Percentiles rank a stretch among this genome's conserved stretches.
Evolutionary conservation across 2,329 filamentous ascomycete genomes (phyloP).

Genomic region (Trichoderma oligosporum): DNA sequence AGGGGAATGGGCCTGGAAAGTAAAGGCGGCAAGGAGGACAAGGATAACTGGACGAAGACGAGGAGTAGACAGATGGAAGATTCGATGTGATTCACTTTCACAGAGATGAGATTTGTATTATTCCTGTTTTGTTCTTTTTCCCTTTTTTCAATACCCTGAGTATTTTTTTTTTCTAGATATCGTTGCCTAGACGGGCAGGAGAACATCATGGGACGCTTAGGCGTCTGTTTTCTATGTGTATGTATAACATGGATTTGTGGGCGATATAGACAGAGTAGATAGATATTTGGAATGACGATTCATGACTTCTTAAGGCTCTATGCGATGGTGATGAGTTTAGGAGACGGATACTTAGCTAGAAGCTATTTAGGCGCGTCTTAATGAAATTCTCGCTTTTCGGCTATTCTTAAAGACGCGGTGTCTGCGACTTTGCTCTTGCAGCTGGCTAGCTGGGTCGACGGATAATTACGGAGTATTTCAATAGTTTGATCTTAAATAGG

Average conservation of each 20-base stretch:
- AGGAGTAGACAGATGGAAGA: conserved; percentile 66
- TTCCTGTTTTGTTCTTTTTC: not conserved
- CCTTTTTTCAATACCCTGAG: conserved; percentile 6
- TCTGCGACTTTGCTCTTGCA: too few species aligned
- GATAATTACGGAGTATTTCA: too few species aligned
- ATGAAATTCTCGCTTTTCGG: too few species aligned
- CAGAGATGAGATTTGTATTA: not conserved
- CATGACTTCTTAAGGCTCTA: not conserved
- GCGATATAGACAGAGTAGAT: not conserved
- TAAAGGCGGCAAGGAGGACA: conserved; percentile 61
- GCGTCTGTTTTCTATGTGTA: not conserved
- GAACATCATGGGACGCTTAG: not conserved
- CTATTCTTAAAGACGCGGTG: too few species aligned
- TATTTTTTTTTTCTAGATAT: not conserved
- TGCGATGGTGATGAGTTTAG: not conserved
- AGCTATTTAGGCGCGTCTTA: too few species aligned
- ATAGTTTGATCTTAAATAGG: too few species aligned
- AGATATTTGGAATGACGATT: not conserved
- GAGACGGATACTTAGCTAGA: too few species aligned
- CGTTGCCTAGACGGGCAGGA: not conserved
- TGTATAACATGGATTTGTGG: not conserved
- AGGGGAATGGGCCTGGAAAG: conserved; percentile 65
- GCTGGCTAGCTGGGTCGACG: too few species aligned
- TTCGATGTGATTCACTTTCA: conserved; percentile 48
- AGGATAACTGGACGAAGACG: conserved; percentile 61